A percentile compares a stretch with the other conserved stretches of the same genome.
Conservation (phyloP, 345 rosid genomes). For the Adansonia digitata region DNA sequence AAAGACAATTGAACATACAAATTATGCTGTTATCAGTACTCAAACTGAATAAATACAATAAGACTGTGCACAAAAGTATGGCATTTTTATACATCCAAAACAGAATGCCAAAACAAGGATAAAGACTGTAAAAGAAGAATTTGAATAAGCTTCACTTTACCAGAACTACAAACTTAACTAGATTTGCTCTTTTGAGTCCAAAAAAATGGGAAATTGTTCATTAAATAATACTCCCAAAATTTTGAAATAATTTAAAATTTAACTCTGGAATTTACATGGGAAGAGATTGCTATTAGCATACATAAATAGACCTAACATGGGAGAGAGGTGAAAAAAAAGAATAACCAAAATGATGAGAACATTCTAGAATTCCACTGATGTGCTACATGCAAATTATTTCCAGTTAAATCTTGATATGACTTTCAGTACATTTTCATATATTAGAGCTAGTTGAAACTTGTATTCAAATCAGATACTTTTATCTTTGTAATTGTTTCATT, state of each 20-base stretch:
- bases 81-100: background rate
- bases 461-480: background rate
- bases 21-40: background rate
- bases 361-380: background rate
- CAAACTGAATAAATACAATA: background rate
- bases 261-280: background rate
- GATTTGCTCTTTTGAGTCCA: background rate
- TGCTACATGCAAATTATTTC: background rate
- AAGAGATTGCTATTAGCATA: background rate
- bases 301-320: background rate
- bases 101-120: background rate
- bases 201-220: background rate
- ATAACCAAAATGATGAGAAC: background rate
- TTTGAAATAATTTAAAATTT: background rate
- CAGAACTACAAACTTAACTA: background rate
- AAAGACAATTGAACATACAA: conserved; percentile 9
- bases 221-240: background rate
- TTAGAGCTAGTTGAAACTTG: background rate
- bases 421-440: background rate
- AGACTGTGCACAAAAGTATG: background rate
- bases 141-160: background rate
- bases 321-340: background rate
- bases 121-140: background rate
- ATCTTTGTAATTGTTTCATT: background rate
- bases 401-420: background rate